A percentile compares a stretch with the other conserved stretches of the same genome.
Conservation (phyloP, 73 alveolate genomes). For the Paramecium bursaria region DNA sequence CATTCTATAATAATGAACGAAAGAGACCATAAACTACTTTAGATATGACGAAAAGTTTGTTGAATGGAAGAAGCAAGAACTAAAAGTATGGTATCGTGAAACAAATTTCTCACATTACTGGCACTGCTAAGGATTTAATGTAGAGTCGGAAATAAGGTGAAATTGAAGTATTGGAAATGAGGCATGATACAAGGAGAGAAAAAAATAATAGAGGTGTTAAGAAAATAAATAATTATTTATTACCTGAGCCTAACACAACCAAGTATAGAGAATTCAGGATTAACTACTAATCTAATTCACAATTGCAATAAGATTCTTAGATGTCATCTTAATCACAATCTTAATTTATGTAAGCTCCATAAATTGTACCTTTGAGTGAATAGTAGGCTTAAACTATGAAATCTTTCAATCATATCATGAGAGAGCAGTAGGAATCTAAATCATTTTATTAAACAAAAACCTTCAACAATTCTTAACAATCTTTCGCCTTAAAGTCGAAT, state of each 20-base stretch:
- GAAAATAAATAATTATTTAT: not conserved
- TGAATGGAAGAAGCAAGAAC: slow-evolving; percentile 24
- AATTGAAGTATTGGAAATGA: slow-evolving; percentile 30
- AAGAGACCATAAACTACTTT: slow-evolving; percentile 44
- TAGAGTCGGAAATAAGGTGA: not conserved
- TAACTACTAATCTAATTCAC: no score
- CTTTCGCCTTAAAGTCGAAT: slow-evolving; percentile 2
- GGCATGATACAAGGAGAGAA: not conserved
- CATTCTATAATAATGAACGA: not conserved
- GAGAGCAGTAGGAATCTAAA: no score
- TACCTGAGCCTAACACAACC: not conserved
- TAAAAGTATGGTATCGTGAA: slow-evolving; percentile 21
- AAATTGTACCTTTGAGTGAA: no score
- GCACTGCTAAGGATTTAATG: slow-evolving; percentile 15
- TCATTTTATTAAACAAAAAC: no score
- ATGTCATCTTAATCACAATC: no score
- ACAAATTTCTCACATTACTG: slow-evolving; percentile 28
- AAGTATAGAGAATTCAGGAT: not conserved
- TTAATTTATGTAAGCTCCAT: no score
- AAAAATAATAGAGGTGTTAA: slow-evolving; percentile 21
- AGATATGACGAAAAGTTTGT: slow-evolving; percentile 10
- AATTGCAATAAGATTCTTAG: no score
- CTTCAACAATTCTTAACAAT: no score
- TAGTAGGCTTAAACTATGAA: no score
- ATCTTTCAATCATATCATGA: no score